Conservation (phyloP, 257 asterid species). For the Nicotiana tabacum region DNA sequence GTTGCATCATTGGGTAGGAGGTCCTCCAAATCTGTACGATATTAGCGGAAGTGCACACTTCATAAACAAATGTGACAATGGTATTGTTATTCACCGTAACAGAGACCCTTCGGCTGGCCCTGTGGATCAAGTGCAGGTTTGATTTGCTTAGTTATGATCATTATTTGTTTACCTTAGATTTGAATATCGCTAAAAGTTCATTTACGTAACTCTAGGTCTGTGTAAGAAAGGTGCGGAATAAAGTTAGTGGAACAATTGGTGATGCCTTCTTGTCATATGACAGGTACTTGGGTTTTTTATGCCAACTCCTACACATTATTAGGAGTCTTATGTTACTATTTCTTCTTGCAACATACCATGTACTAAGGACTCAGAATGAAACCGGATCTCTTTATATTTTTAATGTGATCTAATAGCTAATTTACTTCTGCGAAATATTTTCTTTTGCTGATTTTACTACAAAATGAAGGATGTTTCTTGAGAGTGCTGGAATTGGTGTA, state of each 20-base stretch:
- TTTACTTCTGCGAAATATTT: background rate
- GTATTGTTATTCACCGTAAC: conserved; percentile 89
- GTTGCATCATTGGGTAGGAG: conserved; percentile 86
- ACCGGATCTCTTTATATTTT: background rate
- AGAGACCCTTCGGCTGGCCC: conserved; percentile 86
- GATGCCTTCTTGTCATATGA: conserved; percentile 70
- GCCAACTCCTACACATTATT: background rate
- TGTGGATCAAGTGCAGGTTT: conserved; percentile 76
- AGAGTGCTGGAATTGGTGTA: background rate
- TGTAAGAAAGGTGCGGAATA: conserved; percentile 88
- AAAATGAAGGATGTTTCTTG: background rate
- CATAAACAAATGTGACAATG: conserved; percentile 94
- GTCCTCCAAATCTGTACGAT: conserved; percentile 85
- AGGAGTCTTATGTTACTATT: background rate
- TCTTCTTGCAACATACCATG: background rate
- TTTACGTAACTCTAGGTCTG: conserved; percentile 52
- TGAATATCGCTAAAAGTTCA: background rate
- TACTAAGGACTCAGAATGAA: background rate
- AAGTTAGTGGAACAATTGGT: conserved; percentile 87
- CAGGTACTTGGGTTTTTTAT: conserved; percentile 43
- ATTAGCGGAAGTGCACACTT: conserved; percentile 99
- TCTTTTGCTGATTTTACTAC: background rate
- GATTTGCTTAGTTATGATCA: conserved; percentile 12
- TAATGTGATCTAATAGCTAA: background rate
- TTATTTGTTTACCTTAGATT: background rate